These are phyloP conservation scores for Phaeomoniella chlamydospora DNA, from an alignment of 2,329 filamentous ascomycete genomes.

Conservation along the genomic window DNA sequence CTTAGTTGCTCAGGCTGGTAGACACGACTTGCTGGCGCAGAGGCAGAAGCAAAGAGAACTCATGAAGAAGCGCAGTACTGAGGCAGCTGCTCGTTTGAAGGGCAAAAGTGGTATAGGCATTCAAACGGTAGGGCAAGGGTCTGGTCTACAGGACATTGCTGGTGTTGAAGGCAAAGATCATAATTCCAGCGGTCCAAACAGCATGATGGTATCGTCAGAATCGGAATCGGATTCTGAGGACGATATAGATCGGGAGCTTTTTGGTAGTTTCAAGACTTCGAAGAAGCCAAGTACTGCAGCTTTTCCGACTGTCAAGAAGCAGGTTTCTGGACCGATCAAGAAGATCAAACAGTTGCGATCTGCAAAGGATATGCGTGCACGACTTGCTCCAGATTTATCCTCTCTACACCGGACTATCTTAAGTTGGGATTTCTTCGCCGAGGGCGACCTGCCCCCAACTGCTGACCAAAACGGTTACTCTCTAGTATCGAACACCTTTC, in stretches of 20 bases:
- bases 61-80: slow-evolving; percentile 56
- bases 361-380: slow-evolving; percentile 84
- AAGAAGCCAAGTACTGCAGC: background rate
- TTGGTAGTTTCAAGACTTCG: slow-evolving; percentile 27
- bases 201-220: slow-evolving; percentile 73
- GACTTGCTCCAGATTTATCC: slow-evolving; percentile 78
- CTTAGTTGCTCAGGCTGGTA: background rate
- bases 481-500: slow-evolving; percentile 64
- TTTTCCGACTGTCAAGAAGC: slow-evolving; percentile 9
- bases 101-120: slow-evolving; percentile 39
- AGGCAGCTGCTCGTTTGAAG: slow-evolving; percentile 50
- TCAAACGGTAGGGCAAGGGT: slow-evolving; percentile 60
- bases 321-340: slow-evolving; percentile 55
- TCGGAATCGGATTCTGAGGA: slow-evolving; percentile 64
- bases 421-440: slow-evolving; percentile 88
- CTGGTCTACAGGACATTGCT: slow-evolving; percentile 58
- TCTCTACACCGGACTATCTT: slow-evolving; percentile 74
- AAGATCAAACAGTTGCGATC: slow-evolving; percentile 70
- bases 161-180: slow-evolving; percentile 68
- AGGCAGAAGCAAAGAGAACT: slow-evolving; percentile 63
- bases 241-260: slow-evolving; percentile 57
- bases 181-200: slow-evolving; percentile 50
- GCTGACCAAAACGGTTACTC: slow-evolving; percentile 56
- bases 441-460: slow-evolving; percentile 69
- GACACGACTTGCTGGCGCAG: slow-evolving; percentile 53